Conservation (phyloP, 768 basidiomycete genomes). For the Leccinum imitatum region DNA sequence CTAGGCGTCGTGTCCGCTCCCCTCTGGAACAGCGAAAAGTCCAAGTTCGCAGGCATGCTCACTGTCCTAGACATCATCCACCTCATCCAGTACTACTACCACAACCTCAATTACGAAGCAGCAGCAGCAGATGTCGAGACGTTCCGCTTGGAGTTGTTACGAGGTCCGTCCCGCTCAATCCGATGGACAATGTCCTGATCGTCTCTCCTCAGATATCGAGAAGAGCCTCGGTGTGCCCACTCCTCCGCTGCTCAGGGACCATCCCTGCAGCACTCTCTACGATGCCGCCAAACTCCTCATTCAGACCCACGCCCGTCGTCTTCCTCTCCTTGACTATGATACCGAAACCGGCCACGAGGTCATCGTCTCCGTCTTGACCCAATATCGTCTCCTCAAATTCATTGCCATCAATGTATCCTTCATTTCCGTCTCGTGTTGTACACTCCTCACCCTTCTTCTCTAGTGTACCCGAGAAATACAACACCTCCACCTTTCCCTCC, state of each 20-base stretch:
- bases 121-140: slow-evolving; percentile 91
- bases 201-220: slow-evolving; percentile 74
- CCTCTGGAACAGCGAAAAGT: slow-evolving; percentile 94
- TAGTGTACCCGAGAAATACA: slow-evolving; percentile 87
- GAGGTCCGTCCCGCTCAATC: slow-evolving; percentile 56
- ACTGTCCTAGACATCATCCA: slow-evolving; percentile 99
- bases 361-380: slow-evolving; percentile 93
- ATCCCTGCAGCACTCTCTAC: slow-evolving; percentile 84
- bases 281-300: slow-evolving; percentile 90
- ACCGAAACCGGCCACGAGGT: slow-evolving; percentile 94
- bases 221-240: slow-evolving; percentile 87
- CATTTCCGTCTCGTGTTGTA: slow-evolving; percentile 1
- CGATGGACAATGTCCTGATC: slow-evolving; percentile 8
- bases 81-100: slow-evolving; percentile 98
- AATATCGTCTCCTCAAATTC: slow-evolving; percentile 97
- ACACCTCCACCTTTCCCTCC: slow-evolving; percentile 75
- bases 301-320: slow-evolving; percentile 90
- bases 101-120: slow-evolving; percentile 74
- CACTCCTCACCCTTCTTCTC: slow-evolving; percentile 10
- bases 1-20: slow-evolving; percentile 97
- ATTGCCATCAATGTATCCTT: slow-evolving; percentile 89
- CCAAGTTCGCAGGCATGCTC: slow-evolving; percentile 96
- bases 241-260: slow-evolving; percentile 86
- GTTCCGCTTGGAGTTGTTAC: slow-evolving; percentile 81
- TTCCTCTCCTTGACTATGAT: slow-evolving; percentile 92